These are phyloP conservation scores for Westerdykella sp. DNA, from an alignment of 2,329 filamentous ascomycete species.

Conservation along the genomic window DNA sequence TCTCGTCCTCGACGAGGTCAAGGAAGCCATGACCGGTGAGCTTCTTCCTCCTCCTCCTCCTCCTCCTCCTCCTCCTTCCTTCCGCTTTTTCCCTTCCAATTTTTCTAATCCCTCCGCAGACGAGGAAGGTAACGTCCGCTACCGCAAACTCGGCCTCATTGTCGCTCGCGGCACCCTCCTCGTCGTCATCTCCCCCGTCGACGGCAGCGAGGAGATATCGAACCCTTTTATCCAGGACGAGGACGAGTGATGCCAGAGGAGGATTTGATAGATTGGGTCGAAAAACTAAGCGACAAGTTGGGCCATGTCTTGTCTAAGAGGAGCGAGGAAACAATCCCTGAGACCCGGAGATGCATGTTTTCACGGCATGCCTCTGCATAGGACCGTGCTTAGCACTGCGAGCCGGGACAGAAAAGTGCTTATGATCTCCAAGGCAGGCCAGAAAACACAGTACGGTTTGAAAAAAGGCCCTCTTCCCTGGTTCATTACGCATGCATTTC, in stretches of 20 bases:
- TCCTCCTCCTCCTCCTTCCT: too few species aligned
- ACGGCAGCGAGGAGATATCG: conserved; percentile 91
- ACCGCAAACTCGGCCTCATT: conserved; percentile 74
- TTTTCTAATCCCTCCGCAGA: conserved; percentile 50
- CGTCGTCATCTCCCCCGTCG: conserved; percentile 84
- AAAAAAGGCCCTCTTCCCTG: too few species aligned
- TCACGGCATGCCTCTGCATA: too few species aligned
- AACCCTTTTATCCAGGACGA: conserved; percentile 81
- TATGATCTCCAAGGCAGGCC: too few species aligned
- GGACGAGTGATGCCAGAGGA: conserved; percentile 41
- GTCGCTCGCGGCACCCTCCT: conserved; percentile 87
- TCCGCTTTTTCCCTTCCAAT: background rate
- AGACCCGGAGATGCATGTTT: too few species aligned
- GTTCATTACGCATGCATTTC: too few species aligned
- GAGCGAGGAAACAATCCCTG: too few species aligned
- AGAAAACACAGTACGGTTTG: too few species aligned
- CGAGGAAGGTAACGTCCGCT: conserved; percentile 83
- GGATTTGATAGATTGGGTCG: background rate
- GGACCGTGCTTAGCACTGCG: too few species aligned
- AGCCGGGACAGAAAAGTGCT: too few species aligned
- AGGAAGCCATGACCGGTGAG: conserved; percentile 81
- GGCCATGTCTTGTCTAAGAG: too few species aligned
- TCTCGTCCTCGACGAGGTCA: conserved; percentile 87
- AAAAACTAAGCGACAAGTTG: background rate
- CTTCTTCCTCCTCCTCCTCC: conserved; percentile 4